Base-by-base conservation (phyloP, 768 basidiomycete species). In the Tephrocybe sp. region DNA sequence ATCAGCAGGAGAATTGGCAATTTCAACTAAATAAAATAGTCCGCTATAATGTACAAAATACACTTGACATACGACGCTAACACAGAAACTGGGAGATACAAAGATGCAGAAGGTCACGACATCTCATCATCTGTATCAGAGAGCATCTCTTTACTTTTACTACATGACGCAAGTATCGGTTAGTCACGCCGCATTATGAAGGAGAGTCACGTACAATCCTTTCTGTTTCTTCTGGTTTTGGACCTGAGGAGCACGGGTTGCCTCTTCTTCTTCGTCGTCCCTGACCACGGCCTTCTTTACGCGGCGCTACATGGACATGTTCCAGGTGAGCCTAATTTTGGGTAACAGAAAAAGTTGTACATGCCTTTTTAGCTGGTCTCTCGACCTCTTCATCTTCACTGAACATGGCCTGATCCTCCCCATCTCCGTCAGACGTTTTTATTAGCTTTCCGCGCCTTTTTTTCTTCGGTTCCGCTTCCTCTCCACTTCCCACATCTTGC, bases 51-150 rank as follows among this genome's bases (percentile, higher is more conserved):
- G n/a, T n/a, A n/a, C n/a, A n/a, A n/a, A n/a, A n/a, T n/a, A n/a
- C n/a, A n/a, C n/a, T n/a, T n/a, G n/a, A n/a, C n/a, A n/a, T n/a
- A n/a, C n/a, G n/a, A n/a, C n/a, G n/a, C n/a, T n/a, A n/a, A n/a
- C n/a, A n/a, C n/a, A n/a, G n/a, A n/a, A n/a, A n/a, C n/a, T n/a
- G n/a, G n/a, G n/a, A n/a, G n/a, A n/a, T n/a, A n/a, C n/a, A n/a
- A n/a, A n/a, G n/a, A n/a, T 18, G 15, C 32, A 34, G 30, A 32
- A 35, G 24, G 21, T 60, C 71, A 86, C 63, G 78, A 72, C 84
- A 86, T 86, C 44, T 89, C 88, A 24, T 90, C 92, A 63, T 94
- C 92, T 2, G 90, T 91, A 63, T 94, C 91, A 6, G 87, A 87
- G 41, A 96, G 81, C 66, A 84, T 79, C 59, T 86, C 92, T 67